Evolutionary conservation across 495 filamentous ascomycete genomes (phyloP), one percentile per base, ranked within the genome.

Genomic region (Lophiotrema nucula): DNA sequence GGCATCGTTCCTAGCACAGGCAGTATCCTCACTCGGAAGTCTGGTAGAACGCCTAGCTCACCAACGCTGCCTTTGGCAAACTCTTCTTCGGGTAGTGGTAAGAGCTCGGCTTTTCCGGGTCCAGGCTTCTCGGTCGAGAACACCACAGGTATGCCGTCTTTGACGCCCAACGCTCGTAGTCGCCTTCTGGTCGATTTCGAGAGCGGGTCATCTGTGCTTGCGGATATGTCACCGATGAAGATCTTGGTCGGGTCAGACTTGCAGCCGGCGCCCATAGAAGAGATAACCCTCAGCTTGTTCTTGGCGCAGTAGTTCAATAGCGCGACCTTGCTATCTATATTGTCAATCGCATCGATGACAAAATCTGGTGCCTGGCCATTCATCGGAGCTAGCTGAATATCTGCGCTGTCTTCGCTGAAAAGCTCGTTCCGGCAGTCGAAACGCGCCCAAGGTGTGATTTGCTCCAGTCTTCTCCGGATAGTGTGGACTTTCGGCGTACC

Each of bases 1-100:
- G 93, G 93, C 91, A 99, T 96, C 0, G 93, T 97, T 2, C 93
- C 93, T 16, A 99, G 73, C 0, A 99, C 93, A 0, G 93, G 93
- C 39, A 99, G 73, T 53, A 99, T 97, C 21, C 93, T 83, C 16
- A 95, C 88, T 6, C 93, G 80, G 74, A 99, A 99, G 68, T 96
- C 91, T 0, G 90, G 89, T 10, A 97, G 75, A 0, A 95, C 86
- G 25, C 89, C 87, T 4, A 97, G 74, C 65, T 97, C 93, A 5
- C 86, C 84, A 0, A 97, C 88, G 19, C 84, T 75, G n/a, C 95
- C 93, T 69, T 93, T 95, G 22, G 79, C 71, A 65, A 88, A 95
- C 68, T 97, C 91, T 25, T 95, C 90, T 49, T 95, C 89, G 0
- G 90, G 78, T 0, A 99, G 78, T 2, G 92, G 92, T 5, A 96